A percentile compares a stretch with the other conserved stretches of the same genome.
Evolutionary conservation across 768 basidiomycete species (phyloP).

Genomic region (Tricholoma matsutake): DNA sequence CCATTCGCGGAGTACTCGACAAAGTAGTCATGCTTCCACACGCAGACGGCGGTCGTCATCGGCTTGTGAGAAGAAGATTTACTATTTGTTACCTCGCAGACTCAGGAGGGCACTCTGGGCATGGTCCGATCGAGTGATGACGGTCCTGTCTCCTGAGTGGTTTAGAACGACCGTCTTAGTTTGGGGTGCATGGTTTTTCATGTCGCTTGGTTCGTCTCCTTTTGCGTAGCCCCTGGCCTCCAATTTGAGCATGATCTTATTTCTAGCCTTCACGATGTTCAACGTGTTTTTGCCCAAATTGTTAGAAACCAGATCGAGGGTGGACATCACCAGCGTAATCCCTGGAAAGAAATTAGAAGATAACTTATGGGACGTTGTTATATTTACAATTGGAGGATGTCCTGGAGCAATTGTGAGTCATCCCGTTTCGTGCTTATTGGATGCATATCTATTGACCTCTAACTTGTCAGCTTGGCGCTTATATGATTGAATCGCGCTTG

Average conservation of each 20-base stretch:
- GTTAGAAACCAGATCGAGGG: constrained; percentile 54
- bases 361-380: constrained; percentile 81
- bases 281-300: constrained; percentile 89
- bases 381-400: constrained; percentile 81
- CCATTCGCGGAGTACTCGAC: background rate
- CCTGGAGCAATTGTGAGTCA: constrained; percentile 75
- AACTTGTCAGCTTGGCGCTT: constrained; percentile 71
- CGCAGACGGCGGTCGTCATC: constrained; percentile 36
- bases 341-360: constrained; percentile 49
- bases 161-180: constrained; percentile 70
- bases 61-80: constrained; percentile 41
- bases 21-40: constrained; percentile 17
- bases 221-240: background rate
- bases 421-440: background rate
- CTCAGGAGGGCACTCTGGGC: constrained; percentile 57
- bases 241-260: constrained; percentile 1
- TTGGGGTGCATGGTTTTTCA: constrained; percentile 74
- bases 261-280: constrained; percentile 82
- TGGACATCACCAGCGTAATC: constrained; percentile 9
- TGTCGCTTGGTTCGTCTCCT: constrained; percentile 63
- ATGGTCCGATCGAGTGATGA: constrained; percentile 64
- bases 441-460: background rate
- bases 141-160: constrained; percentile 79
- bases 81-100: constrained; percentile 48
- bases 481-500: constrained; percentile 65